These are phyloP conservation scores for Blepharisma japonicum DNA, from an alignment of 73 alveolate species.

Conservation along the genomic window DNA sequence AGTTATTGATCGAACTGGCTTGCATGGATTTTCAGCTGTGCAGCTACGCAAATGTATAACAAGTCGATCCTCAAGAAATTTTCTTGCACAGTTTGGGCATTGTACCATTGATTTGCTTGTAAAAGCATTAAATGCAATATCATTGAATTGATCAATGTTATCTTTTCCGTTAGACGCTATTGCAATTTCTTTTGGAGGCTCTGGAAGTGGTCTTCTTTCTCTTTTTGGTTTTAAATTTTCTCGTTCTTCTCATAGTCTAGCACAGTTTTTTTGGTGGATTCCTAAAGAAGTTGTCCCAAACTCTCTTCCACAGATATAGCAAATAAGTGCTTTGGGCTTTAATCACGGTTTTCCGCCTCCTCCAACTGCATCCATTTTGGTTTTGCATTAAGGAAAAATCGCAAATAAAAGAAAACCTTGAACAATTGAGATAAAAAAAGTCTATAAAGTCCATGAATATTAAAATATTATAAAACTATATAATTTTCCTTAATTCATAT, in stretches of 20 bases:
- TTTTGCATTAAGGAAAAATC: too few relatives aligned
- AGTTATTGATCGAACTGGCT: background rate
- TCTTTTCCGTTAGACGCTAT: conserved; percentile 3
- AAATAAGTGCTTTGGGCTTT: conserved; percentile 50
- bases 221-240: conserved; percentile 66
- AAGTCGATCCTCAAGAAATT: conserved; percentile 85
- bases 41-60: conserved; percentile 71
- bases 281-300: conserved; percentile 81
- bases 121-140: background rate
- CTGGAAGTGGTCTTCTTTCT: conserved; percentile 75
- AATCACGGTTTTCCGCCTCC: background rate
- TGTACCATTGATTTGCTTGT: conserved; percentile 60
- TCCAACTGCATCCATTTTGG: too few relatives aligned
- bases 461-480: too few relatives aligned
- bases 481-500: too few relatives aligned
- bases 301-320: conserved; percentile 83
- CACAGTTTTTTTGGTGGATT: conserved; percentile 74
- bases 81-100: conserved; percentile 82
- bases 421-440: too few relatives aligned
- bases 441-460: too few relatives aligned
- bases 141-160: background rate
- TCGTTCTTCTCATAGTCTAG: conserved; percentile 66
- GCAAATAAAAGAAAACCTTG: too few relatives aligned
- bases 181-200: conserved; percentile 57
- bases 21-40: background rate